Evolutionary conservation across 345 rosid species (phyloP).

Genomic region (Jatropha curcas): DNA sequence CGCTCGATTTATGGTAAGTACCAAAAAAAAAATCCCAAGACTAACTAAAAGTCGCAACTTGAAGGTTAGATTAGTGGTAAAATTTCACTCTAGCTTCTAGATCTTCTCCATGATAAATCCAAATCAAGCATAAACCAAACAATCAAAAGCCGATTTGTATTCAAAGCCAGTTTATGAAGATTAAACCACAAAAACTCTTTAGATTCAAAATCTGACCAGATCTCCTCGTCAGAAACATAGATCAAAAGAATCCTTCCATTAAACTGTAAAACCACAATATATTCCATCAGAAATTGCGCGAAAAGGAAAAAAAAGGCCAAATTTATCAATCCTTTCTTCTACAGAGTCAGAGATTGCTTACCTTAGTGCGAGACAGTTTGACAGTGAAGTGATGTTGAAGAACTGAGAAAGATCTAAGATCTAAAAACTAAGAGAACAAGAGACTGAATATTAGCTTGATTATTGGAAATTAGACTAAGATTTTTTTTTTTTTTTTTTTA

Average conservation of each 20-base stretch:
- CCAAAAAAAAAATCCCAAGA: slow-evolving; percentile 6
- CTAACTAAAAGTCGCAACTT: slow-evolving; percentile 34
- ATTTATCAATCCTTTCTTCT: neutral
- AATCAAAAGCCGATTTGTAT: slow-evolving; percentile 2
- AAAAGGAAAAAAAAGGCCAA: slow-evolving; percentile 1
- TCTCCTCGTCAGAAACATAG: slow-evolving; percentile 14
- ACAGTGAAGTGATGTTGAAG: slow-evolving; percentile 9
- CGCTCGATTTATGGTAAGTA: neutral
- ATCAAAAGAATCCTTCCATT: slow-evolving; percentile 15
- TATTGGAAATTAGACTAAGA: neutral
- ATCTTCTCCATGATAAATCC: slow-evolving; percentile 42
- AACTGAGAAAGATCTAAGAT: neutral
- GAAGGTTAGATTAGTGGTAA: neutral
- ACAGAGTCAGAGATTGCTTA: slow-evolving; percentile 11
- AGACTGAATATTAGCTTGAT: neutral
- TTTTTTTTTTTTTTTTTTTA: neutral
- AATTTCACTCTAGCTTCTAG: neutral
- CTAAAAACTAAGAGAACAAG: slow-evolving; percentile 20
- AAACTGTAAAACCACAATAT: slow-evolving; percentile 15
- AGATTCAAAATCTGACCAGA: slow-evolving; percentile 31
- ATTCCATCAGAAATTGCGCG: slow-evolving; percentile 7
- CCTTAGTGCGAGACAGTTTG: slow-evolving; percentile 15
- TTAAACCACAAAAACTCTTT: slow-evolving; percentile 3
- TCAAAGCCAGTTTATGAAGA: slow-evolving; percentile 20
- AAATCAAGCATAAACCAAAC: slow-evolving; percentile 26